Base-by-base conservation (phyloP, 768 basidiomycete species). In the Agaricus bisporus region DNA sequence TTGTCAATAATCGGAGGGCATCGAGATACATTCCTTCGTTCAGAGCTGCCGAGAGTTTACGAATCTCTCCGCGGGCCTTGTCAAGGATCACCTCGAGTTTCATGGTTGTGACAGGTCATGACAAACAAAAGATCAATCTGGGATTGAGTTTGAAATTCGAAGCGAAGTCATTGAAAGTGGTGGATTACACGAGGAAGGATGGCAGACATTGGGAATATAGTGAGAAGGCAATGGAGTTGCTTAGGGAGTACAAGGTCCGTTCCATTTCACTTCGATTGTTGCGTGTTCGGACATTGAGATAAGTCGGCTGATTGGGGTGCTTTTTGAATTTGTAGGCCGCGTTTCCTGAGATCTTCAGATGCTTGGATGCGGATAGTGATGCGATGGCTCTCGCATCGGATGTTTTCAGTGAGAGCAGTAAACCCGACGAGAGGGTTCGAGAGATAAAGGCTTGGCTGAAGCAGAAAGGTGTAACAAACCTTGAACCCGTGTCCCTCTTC, bases 81-180 rank as follows among this genome's bases (percentile, higher is more conserved):
- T 87, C 94, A 10, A 90, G 85, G 68, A 91, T 99, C 60, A 91
- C 92, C 0, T 95, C 95, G 10, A 95, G 90, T 64, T 85, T 98
- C 64, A 85, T 98, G 83, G 90, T 98, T 39, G 67, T 91, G 53
- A 81, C 80, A 0, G 39, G 39, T 37, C 72, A 79, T 0, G 91
- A 91, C 61, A 79, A 79, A 8, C 76, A 80, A 54, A 98, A 97
- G 73, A 80, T 78, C 51, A 98, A 99, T 64, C 70, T 98, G 28
- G 97, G 97, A 2, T 78, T 99, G 39, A 91, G 90, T 65, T 79
- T 99, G 60, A 99, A 99, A 67, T 99, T 97, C 58, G 97, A 99
- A 63, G 89, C 83, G 11, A 98, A 97, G 69, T 80, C 84, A 9
- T 67, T 93, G 61, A 99, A 98, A 69, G 97, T 99, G 1, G 76